phyloP scores from a whole-genome alignment of 2,329 filamentous ascomycete genomes.

The Colletotrichum limetticola region DNA sequence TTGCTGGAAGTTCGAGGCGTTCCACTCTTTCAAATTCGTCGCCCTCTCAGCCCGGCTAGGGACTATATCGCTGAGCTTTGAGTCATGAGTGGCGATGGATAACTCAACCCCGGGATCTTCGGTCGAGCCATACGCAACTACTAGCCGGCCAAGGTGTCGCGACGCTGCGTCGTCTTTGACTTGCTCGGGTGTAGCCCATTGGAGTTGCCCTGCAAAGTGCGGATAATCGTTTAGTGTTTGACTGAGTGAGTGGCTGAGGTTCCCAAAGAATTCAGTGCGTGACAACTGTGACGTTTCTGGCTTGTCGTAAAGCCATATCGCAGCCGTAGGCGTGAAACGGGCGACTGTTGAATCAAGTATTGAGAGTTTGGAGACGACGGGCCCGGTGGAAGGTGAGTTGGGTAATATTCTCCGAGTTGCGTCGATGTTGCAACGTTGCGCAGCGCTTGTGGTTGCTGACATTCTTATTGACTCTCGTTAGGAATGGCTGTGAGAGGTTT shows the following conservation, averaged over 20 bases:
- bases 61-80: slow-evolving; percentile 43
- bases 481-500: neutral
- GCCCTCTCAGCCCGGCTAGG: slow-evolving; percentile 37
- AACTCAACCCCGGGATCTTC: slow-evolving; percentile 56
- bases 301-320: slow-evolving; percentile 56
- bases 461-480: neutral
- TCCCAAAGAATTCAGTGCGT: slow-evolving; percentile 18
- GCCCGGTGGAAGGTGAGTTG: neutral
- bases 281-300: slow-evolving; percentile 24
- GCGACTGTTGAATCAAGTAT: slow-evolving; percentile 55
- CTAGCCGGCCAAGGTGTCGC: slow-evolving; percentile 47
- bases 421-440: neutral
- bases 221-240: slow-evolving; percentile 51
- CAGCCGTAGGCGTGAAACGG: slow-evolving; percentile 51
- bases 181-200: slow-evolving; percentile 44
- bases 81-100: slow-evolving; percentile 43
- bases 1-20: slow-evolving; percentile 47
- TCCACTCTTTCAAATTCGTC: slow-evolving; percentile 44
- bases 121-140: slow-evolving; percentile 47
- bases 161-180: slow-evolving; percentile 38
- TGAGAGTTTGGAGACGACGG: slow-evolving; percentile 42
- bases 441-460: neutral
- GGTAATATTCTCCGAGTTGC: slow-evolving; percentile 2
- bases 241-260: slow-evolving; percentile 39
- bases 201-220: slow-evolving; percentile 54